Conservation (phyloP, 176 grass and related monocot genomes). For the Pontederia paniculata region DNA sequence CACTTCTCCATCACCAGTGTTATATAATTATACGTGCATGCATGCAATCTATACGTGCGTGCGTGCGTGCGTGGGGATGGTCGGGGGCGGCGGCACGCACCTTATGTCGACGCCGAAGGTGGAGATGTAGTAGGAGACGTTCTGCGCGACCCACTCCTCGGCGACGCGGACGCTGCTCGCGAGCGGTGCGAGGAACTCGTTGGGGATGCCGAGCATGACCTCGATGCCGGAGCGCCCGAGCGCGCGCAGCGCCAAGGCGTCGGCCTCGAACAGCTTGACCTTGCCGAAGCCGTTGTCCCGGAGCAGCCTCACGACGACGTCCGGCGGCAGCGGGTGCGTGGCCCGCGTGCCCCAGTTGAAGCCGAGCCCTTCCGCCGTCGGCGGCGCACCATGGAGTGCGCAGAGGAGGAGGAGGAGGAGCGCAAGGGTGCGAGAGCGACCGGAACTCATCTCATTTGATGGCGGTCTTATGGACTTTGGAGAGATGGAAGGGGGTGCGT, state of each 20-base stretch:
- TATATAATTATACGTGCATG: no score
- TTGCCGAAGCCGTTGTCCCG: conserved; percentile 64
- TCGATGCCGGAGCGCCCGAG: conserved; percentile 72
- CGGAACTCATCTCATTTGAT: no score
- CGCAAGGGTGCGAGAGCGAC: no score
- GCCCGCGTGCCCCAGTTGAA: conserved; percentile 72
- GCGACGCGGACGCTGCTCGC: conserved; percentile 43
- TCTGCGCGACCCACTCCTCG: conserved; percentile 79
- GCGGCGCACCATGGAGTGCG: not conserved
- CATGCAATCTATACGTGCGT: not conserved
- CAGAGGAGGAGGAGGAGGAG: conserved; percentile 5
- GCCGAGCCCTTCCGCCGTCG: conserved; percentile 28
- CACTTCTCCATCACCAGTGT: no score
- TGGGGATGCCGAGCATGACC: conserved; percentile 93
- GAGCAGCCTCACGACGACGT: conserved; percentile 55
- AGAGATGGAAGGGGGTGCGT: no score
- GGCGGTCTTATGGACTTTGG: no score
- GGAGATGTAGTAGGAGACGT: conserved; percentile 71
- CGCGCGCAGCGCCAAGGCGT: conserved; percentile 33
- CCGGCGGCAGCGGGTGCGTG: conserved; percentile 42
- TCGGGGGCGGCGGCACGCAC: conserved; percentile 12
- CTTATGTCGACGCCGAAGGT: conserved; percentile 67
- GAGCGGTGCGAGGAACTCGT: conserved; percentile 47
- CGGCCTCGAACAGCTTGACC: conserved; percentile 90
- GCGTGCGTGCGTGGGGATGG: not conserved